Evolutionary conservation across 805 yeast genomes (phyloP).

Genomic region (Metschnikowia anglica): DNA sequence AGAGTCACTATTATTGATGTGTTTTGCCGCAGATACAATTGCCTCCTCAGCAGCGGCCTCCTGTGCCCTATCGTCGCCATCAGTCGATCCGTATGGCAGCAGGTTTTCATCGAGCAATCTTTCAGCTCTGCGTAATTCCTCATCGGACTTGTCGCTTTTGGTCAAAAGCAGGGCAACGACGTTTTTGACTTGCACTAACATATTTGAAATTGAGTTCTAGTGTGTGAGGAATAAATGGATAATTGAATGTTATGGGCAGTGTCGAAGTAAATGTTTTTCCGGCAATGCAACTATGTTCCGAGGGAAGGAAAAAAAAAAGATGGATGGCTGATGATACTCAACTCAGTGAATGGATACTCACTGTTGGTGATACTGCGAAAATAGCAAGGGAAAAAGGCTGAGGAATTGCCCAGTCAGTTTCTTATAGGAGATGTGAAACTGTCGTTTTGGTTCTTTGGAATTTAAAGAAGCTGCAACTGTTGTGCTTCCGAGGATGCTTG

Average conservation of each 20-base stretch:
- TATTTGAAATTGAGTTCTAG: neutral
- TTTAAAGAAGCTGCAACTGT: too few relatives aligned
- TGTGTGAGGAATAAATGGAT: neutral
- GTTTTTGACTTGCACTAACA: slow-evolving; percentile 32
- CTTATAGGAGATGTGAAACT: too few relatives aligned
- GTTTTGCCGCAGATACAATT: slow-evolving; percentile 30
- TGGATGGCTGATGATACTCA: too few relatives aligned
- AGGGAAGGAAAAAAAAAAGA: neutral
- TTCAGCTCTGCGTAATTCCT: slow-evolving; percentile 32
- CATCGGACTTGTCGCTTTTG: slow-evolving; percentile 22
- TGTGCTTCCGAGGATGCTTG: too few relatives aligned
- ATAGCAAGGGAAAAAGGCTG: slow-evolving; percentile 10
- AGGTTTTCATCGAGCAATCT: slow-evolving; percentile 33
- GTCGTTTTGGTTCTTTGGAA: too few relatives aligned
- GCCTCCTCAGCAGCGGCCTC: slow-evolving; percentile 39
- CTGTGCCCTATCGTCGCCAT: slow-evolving; percentile 34
- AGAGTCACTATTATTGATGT: slow-evolving; percentile 26
- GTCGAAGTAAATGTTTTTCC: too few relatives aligned
- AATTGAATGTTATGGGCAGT: too few relatives aligned
- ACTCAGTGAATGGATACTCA: neutral
- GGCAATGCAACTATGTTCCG: neutral
- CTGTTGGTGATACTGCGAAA: slow-evolving; percentile 8
- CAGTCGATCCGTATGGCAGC: slow-evolving; percentile 38
- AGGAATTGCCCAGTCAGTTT: too few relatives aligned
- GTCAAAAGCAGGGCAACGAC: slow-evolving; percentile 29